These are phyloP conservation scores for Cutaneotrichosporon sp. DNA, from an alignment of 1,284 basidiomycete genomes.

Conservation along the genomic window DNA sequence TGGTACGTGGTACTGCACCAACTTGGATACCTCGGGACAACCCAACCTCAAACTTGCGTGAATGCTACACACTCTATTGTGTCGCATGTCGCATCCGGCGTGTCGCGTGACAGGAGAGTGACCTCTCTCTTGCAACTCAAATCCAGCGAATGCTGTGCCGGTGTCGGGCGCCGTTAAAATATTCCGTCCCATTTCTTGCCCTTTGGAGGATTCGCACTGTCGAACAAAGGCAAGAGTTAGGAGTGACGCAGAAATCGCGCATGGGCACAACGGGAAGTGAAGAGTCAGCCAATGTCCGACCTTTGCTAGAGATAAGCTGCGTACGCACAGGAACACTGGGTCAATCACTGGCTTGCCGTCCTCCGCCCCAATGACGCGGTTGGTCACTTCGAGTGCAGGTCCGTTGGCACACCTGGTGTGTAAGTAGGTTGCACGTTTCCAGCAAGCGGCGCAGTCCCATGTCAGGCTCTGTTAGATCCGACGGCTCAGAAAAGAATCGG, in stretches of 20 bases:
- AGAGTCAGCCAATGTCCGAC: background rate
- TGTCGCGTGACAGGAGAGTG: too few species aligned
- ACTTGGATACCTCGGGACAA: too few species aligned
- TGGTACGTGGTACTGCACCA: too few species aligned
- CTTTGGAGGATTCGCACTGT: constrained; percentile 3
- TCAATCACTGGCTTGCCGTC: constrained; percentile 7
- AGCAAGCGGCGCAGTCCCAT: too few species aligned
- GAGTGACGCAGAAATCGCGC: background rate
- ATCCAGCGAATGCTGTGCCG: too few species aligned
- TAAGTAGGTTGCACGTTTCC: background rate
- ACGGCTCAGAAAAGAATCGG: background rate
- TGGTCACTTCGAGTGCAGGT: constrained; percentile 16
- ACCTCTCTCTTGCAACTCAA: too few species aligned
- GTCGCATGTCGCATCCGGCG: too few species aligned
- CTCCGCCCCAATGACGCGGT: background rate
- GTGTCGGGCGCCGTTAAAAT: background rate
- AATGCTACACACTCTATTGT: too few species aligned
- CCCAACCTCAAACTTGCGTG: too few species aligned
- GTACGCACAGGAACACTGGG: constrained; percentile 8
- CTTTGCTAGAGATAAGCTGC: background rate
- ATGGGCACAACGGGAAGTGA: background rate
- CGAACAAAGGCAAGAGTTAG: background rate
- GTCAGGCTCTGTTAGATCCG: too few species aligned
- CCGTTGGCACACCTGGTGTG: constrained; percentile 12
- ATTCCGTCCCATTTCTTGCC: constrained; percentile 1